Evolutionary conservation across 495 filamentous ascomycete genomes (phyloP).

Genomic region (Aspergillus coremiiformis): DNA sequence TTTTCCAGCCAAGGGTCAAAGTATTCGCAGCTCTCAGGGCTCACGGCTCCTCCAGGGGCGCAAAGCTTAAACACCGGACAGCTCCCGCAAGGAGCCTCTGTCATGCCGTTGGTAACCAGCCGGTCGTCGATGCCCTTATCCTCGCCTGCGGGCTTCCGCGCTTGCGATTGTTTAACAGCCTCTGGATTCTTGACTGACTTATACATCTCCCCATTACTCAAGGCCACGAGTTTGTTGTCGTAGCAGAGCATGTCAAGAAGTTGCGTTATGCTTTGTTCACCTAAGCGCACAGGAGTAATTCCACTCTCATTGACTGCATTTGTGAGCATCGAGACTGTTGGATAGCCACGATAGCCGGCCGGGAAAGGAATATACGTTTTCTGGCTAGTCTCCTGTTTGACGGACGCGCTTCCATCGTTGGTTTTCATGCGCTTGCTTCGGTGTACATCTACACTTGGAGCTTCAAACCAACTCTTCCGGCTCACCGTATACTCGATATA

Average conservation of each 20-base stretch:
- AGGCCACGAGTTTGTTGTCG: conserved; percentile 60
- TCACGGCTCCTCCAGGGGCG: conserved; percentile 79
- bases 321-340: conserved; percentile 66
- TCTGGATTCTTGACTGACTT: conserved; percentile 37
- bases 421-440: conserved; percentile 40
- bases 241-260: conserved; percentile 78
- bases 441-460: conserved; percentile 19
- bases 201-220: conserved; percentile 45
- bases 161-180: conserved; percentile 33
- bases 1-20: conserved; percentile 70
- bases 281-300: conserved; percentile 57
- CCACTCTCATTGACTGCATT: conserved; percentile 56
- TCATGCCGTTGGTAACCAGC: conserved; percentile 58
- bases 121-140: conserved; percentile 20
- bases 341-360: conserved; percentile 64
- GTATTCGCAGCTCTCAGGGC: conserved; percentile 83
- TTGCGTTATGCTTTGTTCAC: conserved; percentile 65
- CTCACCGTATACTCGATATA: conserved; percentile 68
- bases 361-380: conserved; percentile 54
- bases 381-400: conserved; percentile 28
- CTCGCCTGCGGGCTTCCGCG: conserved; percentile 28
- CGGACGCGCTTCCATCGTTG: conserved; percentile 26
- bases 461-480: conserved; percentile 57
- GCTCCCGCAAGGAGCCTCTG: conserved; percentile 79
- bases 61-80: conserved; percentile 95